Percentiles rank a stretch among this genome's conserved stretches.
These are phyloP conservation scores for Kandelia obovata DNA, from an alignment of 345 rosid genomes.

Conservation along the genomic window DNA sequence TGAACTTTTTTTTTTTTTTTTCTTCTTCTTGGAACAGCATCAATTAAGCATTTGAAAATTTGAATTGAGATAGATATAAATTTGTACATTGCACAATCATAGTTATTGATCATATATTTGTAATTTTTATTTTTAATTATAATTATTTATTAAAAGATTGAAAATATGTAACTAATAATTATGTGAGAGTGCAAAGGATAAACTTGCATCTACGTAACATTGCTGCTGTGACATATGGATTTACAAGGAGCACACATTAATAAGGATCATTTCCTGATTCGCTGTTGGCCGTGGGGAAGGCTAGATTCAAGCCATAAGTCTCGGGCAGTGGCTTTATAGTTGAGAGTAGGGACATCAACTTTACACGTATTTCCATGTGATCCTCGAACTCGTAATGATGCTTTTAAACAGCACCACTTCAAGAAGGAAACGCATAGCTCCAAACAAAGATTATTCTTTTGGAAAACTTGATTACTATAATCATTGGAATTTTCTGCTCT, in stretches of 20 bases:
- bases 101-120: too few relatives aligned
- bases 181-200: too few relatives aligned
- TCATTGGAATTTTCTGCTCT: slow-evolving; percentile 20
- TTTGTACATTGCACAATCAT: too few relatives aligned
- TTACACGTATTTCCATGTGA: slow-evolving; percentile 46
- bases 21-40: too few relatives aligned
- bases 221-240: too few relatives aligned
- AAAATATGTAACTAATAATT: too few relatives aligned
- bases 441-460: slow-evolving; percentile 33
- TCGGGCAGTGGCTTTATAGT: slow-evolving; percentile 40
- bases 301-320: slow-evolving; percentile 46
- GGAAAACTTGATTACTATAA: slow-evolving; percentile 33
- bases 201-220: too few relatives aligned
- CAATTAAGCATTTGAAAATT: too few relatives aligned
- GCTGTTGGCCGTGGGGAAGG: slow-evolving; percentile 9
- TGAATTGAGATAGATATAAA: too few relatives aligned
- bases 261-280: slow-evolving; percentile 21
- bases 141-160: too few relatives aligned
- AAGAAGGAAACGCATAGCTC: slow-evolving; percentile 11
- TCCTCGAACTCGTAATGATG: slow-evolving; percentile 40
- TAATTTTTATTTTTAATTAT: too few relatives aligned
- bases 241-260: slow-evolving; percentile 23
- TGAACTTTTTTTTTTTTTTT: too few relatives aligned
- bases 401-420: slow-evolving; percentile 36
- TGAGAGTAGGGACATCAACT: slow-evolving; percentile 37